Evolutionary conservation across 257 asterid genomes (phyloP), one percentile per base, ranked within the genome.

Genomic region (Thymus quinquecostatus): DNA sequence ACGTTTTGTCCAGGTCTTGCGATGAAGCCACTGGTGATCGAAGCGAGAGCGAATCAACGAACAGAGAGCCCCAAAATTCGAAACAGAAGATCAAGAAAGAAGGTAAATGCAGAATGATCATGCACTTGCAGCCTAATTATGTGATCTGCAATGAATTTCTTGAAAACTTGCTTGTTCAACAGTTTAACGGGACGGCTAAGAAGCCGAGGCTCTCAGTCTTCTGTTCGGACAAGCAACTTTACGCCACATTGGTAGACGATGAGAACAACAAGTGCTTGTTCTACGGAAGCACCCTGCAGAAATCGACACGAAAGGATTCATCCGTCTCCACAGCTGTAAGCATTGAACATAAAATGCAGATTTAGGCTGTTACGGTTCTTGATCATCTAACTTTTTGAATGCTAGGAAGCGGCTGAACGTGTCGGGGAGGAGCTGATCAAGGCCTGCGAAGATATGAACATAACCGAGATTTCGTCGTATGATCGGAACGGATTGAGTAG

Each of bases 161-260:
- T 45, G 43, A 75, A 34, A 29, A 40, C 13, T 48, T 4, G 41
- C 7, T 38, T 62, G 40, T 50, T 51, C 63, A n/a, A 30, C 87
- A 91, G 98, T 93, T 82, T 27, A 86, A 93, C 48, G 97, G 97
- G 55, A 91, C 89, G 3, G 84, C 92, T 4, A 63, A 75, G 65
- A 88, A 74, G 71, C 97, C 96, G 47, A 89, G 97, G 88, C 96
- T 89, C 47, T 93, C 96, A 8, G 97, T 91, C 45, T 93, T 91
- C 85, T 91, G 90, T 79, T 93, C 96, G 36, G 84, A 81, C 10
- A 91, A 87, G 76, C 98, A 91, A 75, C 58, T 93, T 72, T 93
- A 93, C 62, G 97, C 95, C 30, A 86, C 83, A 86, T 66, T 91
- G 74, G 83, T 91, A 9, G 97, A 93, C 79, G 98, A 93, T 64